Base-by-base conservation (phyloP, 1,139 yeast genomes). In the Yamadazyma friedrichii region DNA sequence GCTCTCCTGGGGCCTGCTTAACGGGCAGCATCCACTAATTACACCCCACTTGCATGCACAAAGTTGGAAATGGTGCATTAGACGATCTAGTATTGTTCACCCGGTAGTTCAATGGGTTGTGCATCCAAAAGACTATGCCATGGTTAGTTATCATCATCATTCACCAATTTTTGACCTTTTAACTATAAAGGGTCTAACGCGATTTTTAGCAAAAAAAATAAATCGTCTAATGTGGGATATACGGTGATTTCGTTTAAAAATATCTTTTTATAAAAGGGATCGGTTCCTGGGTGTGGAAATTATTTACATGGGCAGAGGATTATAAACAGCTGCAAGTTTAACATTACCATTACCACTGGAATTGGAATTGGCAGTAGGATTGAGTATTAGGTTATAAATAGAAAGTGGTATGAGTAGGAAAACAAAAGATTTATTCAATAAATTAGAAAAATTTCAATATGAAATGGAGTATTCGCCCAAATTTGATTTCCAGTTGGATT, bases 401-500 rank as follows among this genome's bases (percentile, higher is more conserved):
- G 12, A 13, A 12, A n/a, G n/a, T n/a, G n/a, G n/a, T 3, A 36
- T 22, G 30, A 36, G 35, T 25, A 20, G 13, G 15, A 36, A 25
- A 11, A 36, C 39, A 8, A 29, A 38, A 32, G 45, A 38, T 8
- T 33, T 44, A 32, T 33, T 42, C 33, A 42, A 37, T 25, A 40
- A 38, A 17, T 33, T 42, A 17, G 45, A 40, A 17, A 33, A 33
- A 16, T 29, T 38, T 10, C 33, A 35, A 15, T 35, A 35, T 12
- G 39, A 37, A 26, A 34, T 34, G 38, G 30, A 26, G 6, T 15
- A 33, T 24, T 31, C 17, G 5, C 33, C 33, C 6, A 31, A 28
- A 12, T 28, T 28, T 28, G 31, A 30, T 30, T 15, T 16, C 11
- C 26, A 32, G 4, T 15, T 20, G 22, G 29, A 26, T n/a, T 26